Evolutionary conservation across 495 filamentous ascomycete species (phyloP).

Genomic region (Bryoglossum gracile): DNA sequence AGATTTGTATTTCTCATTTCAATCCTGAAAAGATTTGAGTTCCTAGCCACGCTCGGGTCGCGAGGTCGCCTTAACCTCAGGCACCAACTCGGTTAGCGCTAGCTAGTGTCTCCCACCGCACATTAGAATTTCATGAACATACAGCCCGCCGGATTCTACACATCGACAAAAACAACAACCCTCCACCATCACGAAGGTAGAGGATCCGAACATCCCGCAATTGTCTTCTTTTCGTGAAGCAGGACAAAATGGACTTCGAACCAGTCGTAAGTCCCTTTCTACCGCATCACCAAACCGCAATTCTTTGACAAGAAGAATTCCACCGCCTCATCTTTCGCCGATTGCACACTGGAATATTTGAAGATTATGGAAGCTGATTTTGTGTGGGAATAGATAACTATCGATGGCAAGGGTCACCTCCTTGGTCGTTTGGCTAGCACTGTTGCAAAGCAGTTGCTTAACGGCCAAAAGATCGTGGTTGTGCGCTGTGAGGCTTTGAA

Average conservation of each 20-base stretch:
- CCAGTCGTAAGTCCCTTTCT: slow-evolving; percentile 73
- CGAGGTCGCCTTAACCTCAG: no score
- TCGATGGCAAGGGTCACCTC: slow-evolving; percentile 99
- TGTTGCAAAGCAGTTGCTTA: slow-evolving; percentile 98
- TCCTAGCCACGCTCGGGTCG: no score
- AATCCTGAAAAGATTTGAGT: no score
- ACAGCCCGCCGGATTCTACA: no score
- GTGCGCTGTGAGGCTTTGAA: slow-evolving; percentile 98
- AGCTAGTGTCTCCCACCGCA: no score
- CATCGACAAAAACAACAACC: no score
- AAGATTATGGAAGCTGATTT: slow-evolving; percentile 15
- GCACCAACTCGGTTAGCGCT: no score
- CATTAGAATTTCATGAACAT: no score
- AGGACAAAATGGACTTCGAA: slow-evolving; percentile 93
- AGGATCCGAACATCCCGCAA: slow-evolving; percentile 29
- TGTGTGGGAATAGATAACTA: slow-evolving; percentile 61
- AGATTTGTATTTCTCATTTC: no score
- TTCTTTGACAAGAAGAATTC: no score
- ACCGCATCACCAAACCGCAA: slow-evolving; percentile 11
- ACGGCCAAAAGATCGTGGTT: slow-evolving; percentile 98
- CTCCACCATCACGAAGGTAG: slow-evolving; percentile 26
- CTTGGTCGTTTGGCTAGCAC: slow-evolving; percentile 97
- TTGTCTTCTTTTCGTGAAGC: slow-evolving; percentile 34
- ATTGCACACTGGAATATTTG: background rate
- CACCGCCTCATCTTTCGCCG: no score